phyloP scores from a whole-genome alignment of 352 stramenopile species.

The Phytophthora crassamura region DNA sequence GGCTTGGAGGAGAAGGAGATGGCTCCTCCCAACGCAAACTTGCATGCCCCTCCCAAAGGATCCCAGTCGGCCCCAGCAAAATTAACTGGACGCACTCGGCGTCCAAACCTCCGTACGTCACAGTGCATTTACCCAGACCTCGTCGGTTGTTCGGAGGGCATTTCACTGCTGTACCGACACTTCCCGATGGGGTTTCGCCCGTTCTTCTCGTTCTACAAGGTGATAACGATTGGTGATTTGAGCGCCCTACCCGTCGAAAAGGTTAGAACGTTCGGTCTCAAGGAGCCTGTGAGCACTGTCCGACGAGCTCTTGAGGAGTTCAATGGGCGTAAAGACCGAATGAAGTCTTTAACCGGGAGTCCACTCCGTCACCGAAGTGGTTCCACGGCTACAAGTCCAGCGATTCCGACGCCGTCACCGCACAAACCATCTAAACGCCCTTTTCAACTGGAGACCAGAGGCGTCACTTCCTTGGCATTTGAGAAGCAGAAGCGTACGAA shows the following conservation, averaged over 20 bases:
- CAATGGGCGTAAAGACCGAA: slow-evolving; percentile 43
- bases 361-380: slow-evolving; percentile 40
- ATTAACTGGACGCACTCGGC: slow-evolving; percentile 8
- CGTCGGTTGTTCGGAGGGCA: slow-evolving; percentile 50
- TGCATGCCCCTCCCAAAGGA: slow-evolving; percentile 1
- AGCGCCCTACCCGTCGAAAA: slow-evolving; percentile 53
- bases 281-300: slow-evolving; percentile 62
- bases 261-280: slow-evolving; percentile 66
- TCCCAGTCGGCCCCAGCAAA: slow-evolving; percentile 25
- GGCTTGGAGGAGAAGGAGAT: neutral
- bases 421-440: slow-evolving; percentile 45
- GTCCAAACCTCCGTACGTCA: slow-evolving; percentile 7
- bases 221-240: slow-evolving; percentile 76
- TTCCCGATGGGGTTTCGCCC: slow-evolving; percentile 63
- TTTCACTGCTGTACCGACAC: slow-evolving; percentile 54
- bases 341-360: slow-evolving; percentile 48
- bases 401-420: slow-evolving; percentile 40
- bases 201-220: slow-evolving; percentile 71
- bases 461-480: slow-evolving; percentile 27
- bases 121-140: slow-evolving; percentile 59
- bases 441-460: slow-evolving; percentile 17
- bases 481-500: slow-evolving; percentile 58
- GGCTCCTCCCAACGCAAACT: neutral
- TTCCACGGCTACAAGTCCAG: slow-evolving; percentile 25
- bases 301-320: slow-evolving; percentile 64